phyloP scores from a whole-genome alignment of 495 filamentous ascomycete species.

The Podospora anserina region DNA sequence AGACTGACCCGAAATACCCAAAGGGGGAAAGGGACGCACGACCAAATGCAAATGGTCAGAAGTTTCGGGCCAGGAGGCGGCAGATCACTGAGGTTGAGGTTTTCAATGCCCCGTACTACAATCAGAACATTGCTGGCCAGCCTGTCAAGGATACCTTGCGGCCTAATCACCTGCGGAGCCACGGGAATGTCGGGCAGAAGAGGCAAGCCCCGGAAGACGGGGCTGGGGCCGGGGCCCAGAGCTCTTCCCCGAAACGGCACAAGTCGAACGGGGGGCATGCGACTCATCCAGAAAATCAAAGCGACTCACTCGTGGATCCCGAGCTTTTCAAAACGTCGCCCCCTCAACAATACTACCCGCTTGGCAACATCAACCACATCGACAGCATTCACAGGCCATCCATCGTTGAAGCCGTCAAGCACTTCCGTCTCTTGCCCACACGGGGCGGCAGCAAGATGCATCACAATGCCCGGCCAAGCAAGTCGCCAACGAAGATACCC shows the following conservation, averaged over 20 bases:
- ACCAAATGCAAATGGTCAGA: slow-evolving; percentile 30
- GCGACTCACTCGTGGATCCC: slow-evolving; percentile 21
- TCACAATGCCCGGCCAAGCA: slow-evolving; percentile 5
- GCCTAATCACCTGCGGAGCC: neutral
- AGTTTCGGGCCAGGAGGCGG: slow-evolving; percentile 29
- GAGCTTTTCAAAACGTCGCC: slow-evolving; percentile 2
- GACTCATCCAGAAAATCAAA: neutral
- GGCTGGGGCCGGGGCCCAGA: slow-evolving; percentile 6
- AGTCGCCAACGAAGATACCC: slow-evolving; percentile 24
- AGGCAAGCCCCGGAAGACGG: slow-evolving; percentile 15
- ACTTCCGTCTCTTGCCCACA: slow-evolving; percentile 29
- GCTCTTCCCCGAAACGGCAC: slow-evolving; percentile 21
- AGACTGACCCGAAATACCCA: slow-evolving; percentile 21
- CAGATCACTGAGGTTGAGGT: slow-evolving; percentile 35
- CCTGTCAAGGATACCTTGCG: slow-evolving; percentile 20
- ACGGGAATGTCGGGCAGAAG: slow-evolving; percentile 14
- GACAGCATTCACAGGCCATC: slow-evolving; percentile 20
- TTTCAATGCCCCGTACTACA: slow-evolving; percentile 39
- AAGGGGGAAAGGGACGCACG: slow-evolving; percentile 16
- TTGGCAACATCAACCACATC: neutral
- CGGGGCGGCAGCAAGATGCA: slow-evolving; percentile 13
- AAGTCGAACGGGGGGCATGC: neutral
- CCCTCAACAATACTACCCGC: neutral
- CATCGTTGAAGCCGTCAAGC: slow-evolving; percentile 32
- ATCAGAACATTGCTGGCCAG: slow-evolving; percentile 18